phyloP scores from a whole-genome alignment of 331 rosid genomes.

The Malus hybrid region DNA sequence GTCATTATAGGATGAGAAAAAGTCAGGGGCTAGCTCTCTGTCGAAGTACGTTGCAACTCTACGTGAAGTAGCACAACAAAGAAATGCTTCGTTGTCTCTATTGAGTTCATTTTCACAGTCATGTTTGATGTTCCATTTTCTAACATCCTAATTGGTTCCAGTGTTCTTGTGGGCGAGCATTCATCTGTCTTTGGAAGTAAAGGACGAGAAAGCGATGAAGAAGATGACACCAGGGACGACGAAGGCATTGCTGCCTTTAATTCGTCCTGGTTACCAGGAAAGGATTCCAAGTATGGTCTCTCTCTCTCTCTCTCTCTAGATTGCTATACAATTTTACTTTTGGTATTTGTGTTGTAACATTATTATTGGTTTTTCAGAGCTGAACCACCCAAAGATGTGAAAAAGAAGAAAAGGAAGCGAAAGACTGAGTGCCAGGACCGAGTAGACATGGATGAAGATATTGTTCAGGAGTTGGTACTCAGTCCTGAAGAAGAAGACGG shows the following conservation, averaged over 20 bases:
- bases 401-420: slow-evolving; percentile 48
- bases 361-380: slow-evolving; percentile 32
- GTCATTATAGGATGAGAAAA: slow-evolving; percentile 56
- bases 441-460: slow-evolving; percentile 55
- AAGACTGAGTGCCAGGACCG: slow-evolving; percentile 23
- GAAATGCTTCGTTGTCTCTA: slow-evolving; percentile 31
- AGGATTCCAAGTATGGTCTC: slow-evolving; percentile 44
- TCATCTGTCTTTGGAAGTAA: slow-evolving; percentile 50
- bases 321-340: background rate
- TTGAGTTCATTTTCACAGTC: slow-evolving; percentile 6
- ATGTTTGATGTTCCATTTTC: slow-evolving; percentile 16
- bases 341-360: background rate
- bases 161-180: slow-evolving; percentile 75
- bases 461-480: slow-evolving; percentile 83
- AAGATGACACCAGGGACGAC: slow-evolving; percentile 30
- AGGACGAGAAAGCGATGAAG: slow-evolving; percentile 53
- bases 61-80: slow-evolving; percentile 60
- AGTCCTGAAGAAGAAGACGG: slow-evolving; percentile 77
- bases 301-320: background rate
- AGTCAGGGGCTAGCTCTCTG: slow-evolving; percentile 52
- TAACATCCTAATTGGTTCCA: slow-evolving; percentile 31
- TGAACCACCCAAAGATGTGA: slow-evolving; percentile 34
- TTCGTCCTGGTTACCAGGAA: slow-evolving; percentile 93
- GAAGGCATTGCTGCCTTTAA: slow-evolving; percentile 57
- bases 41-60: slow-evolving; percentile 43